Evolutionary conservation across 2,329 filamentous ascomycete species (phyloP), one percentile per base, ranked within the genome.

Genomic region (Parascedosporium putredinis): DNA sequence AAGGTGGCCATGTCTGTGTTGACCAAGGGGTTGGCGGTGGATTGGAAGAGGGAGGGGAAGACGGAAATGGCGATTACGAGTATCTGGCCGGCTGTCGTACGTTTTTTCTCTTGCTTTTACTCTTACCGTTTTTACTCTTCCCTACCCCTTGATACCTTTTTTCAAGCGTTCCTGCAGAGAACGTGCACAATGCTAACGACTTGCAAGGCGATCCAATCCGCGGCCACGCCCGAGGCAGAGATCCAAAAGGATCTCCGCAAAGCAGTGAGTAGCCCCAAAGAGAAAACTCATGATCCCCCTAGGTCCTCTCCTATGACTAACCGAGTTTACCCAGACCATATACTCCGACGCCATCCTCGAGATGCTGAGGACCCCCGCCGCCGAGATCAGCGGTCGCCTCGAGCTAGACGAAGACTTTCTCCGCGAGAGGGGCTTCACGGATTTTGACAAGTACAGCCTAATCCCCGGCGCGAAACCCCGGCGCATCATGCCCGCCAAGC

Each of bases 1-100:
- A 93, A 93, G 61, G 76, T 91, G 3, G 86, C 74, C 42, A 94
- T 94, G 88, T 85, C 79, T 58, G 84, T 91, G 3, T 62, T 94
- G 42, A 88, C 84, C 0, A 87, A 88, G 61, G 88, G 88, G 0
- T 68, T 94, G 12, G 86, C 84, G 0, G 88, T 93, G 83, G 88
- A 94, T 58, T 87, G 86, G 60, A 68, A 78, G 55, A 70, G 88
- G 27, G 74, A 89, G 56, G 81, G 76, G 0, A 73, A 77, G 56
- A 66, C 59, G 0, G 70, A 78, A 5, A 88, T 91, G 85, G 83
- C 85, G 9, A 81, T 93, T 50, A 88, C 83, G 0, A 86, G 84
- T 55, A 76, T 94, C 4, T 95, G 88, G 88, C 88, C 88, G 9
- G 87, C 87, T 3, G 76, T 74, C 25, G 84, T 86, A 66, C 56